Base-by-base conservation (phyloP, 768 basidiomycete genomes). In the Trametes coccinea region DNA sequence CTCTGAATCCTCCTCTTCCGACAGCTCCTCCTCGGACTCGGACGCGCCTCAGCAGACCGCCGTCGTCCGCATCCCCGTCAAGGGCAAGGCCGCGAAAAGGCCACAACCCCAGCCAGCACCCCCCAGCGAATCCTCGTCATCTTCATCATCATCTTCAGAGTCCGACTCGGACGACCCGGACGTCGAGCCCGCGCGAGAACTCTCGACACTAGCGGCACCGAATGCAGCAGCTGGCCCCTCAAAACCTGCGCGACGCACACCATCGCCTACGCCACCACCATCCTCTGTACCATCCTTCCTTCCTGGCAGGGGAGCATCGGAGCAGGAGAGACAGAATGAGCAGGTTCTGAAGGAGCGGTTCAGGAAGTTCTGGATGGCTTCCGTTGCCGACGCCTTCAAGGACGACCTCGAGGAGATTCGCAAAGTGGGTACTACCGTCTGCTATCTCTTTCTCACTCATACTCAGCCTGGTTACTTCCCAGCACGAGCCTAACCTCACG, bases 281-380 rank as follows among this genome's bases (percentile, higher is more conserved):
- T 54, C 64, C 1, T 43, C 68, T 5, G 75, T 89, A 9, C 89
- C 88, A 0, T 77, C 88, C 1, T 89, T 92, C 67, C 68, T 88
- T 11, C 77, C 84, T 3, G 63, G 73, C 16, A 64, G 65, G 16
- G 68, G 67, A 0, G 53, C 69, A 3, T 53, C 63, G 13, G 72
- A 69, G 27, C 73, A 77, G 34, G 69, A 73, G 5, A 66, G 70
- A 13, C 72, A 78, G 48, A 73, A 77, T 33, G 88, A 92, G 61
- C 75, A 80, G 46, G 70, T 71, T 7, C 71, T 93, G 69, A 87
- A 85, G 68, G 84, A 84, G 37, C 83, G 79, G 46, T 94, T 94
- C 71, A 78, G 87, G 57, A 87, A 87, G 72, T 93, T 94, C 69
- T 94, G 92, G 92, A 92, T 94, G 91, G 76, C 84, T 2, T 84